Conservation (phyloP, 805 yeast genomes). For the Saccharomycopsis sp. region DNA sequence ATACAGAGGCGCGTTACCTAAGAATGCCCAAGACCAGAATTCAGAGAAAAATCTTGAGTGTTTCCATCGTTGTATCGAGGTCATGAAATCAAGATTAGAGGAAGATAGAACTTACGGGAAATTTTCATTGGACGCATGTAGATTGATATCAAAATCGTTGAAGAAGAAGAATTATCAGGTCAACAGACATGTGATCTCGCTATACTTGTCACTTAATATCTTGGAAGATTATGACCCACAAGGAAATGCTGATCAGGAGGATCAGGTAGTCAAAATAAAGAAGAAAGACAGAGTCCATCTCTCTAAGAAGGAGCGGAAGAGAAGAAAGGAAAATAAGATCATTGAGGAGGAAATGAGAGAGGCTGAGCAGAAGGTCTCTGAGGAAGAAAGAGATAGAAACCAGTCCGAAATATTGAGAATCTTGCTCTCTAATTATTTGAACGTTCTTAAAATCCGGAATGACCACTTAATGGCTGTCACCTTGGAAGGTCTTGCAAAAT, state of each 20-base stretch:
- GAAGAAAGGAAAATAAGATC: constrained; percentile 74
- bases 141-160: constrained; percentile 61
- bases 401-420: constrained; percentile 80
- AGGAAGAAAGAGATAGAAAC: constrained; percentile 75
- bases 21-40: constrained; percentile 6
- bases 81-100: constrained; percentile 60
- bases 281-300: constrained; percentile 89
- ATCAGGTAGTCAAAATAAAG: constrained; percentile 44
- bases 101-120: constrained; percentile 77
- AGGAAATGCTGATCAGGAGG: constrained; percentile 39
- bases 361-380: constrained; percentile 84
- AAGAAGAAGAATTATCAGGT: constrained; percentile 70
- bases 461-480: constrained; percentile 75
- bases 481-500: constrained; percentile 83
- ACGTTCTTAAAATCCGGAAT: constrained; percentile 59
- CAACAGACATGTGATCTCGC: constrained; percentile 61
- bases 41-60: constrained; percentile 21
- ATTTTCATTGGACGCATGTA: constrained; percentile 65
- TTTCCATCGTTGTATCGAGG: constrained; percentile 53
- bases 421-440: constrained; percentile 67
- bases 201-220: constrained; percentile 31
- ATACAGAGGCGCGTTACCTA: constrained; percentile 29
- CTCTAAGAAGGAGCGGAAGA: constrained; percentile 84
- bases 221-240: constrained; percentile 66
- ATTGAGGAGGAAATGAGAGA: constrained; percentile 84